Base-by-base conservation (phyloP, 352 stramenopile species). In the Globisporangium acanthophoron region DNA sequence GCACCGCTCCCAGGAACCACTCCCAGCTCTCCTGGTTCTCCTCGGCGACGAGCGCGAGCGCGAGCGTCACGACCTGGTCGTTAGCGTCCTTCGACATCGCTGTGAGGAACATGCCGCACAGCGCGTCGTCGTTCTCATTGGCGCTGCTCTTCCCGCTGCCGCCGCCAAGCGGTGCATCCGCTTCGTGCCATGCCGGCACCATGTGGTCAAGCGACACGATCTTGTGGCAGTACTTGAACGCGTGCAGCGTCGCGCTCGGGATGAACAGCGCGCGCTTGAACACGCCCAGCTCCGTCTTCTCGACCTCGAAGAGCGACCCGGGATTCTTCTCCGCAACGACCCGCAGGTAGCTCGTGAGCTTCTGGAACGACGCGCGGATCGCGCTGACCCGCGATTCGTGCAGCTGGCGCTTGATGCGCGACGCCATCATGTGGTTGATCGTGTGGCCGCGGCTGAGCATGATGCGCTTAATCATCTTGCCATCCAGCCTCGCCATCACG, bases 351-450 rank as follows among this genome's bases (percentile, higher is more conserved):
- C 69, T 75, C 11, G 65, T 62, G 9, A 92, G 69, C 27, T 80
- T 76, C 65, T 90, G 82, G 58, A 89, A 92, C 35, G 80, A 88
- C 46, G 59, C 58, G 16, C 80, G 78, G 18, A 90, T 76, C 56
- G 78, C 77, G 24, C 64, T 65, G 44, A 89, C 65, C 27, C 78
- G 69, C 40, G 73, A 71, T 43, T 88, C 77, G 50, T 87, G 76
- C 31, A 92, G 67, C 54, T 87, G 76, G 31, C 80, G 59, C 60
- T 89, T 90, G 61, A 90, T 86, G n/a, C 82, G 72, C 29, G 82
- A 92, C 54, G 82, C 73, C 79, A 88, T 92, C 80, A 90, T 90
- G 65, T 89, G 76, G 57, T 92, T 90, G 46, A 92, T 80, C 9
- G 78, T 77, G 54, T 90, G 78, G n/a, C 81, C 81, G 16, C 79